Percentiles rank a stretch among this genome's conserved stretches.
Evolutionary conservation across 225 moss, liverwort and hornwort genomes (phyloP).

Genomic region (Sphagnum contortum): DNA sequence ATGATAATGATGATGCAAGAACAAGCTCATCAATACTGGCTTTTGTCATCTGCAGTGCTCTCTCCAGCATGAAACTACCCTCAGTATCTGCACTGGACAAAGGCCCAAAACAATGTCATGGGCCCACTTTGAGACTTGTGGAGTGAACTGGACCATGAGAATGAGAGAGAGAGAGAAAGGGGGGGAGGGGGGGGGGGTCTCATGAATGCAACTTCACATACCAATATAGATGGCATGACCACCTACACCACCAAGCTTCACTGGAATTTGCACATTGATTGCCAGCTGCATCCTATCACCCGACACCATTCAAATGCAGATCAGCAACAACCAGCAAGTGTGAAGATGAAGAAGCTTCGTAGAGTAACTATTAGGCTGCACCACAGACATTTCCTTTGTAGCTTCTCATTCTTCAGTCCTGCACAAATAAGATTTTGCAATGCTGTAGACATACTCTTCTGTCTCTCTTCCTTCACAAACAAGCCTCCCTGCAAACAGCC

Average conservation of each 20-base stretch:
- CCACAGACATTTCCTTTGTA: not conserved
- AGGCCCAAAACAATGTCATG: not conserved
- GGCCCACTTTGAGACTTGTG: not conserved
- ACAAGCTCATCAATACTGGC: slow-evolving; percentile 44
- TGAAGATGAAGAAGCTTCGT: not conserved
- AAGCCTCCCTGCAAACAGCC: too few relatives aligned
- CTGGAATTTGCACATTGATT: slow-evolving; percentile 93
- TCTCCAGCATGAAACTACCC: slow-evolving; percentile 98
- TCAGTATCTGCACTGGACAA: slow-evolving; percentile 63
- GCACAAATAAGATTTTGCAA: not conserved
- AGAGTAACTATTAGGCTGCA: too few relatives aligned
- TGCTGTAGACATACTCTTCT: not conserved
- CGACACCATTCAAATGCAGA: slow-evolving; percentile 7
- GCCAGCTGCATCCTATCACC: slow-evolving; percentile 83
- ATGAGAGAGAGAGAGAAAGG: too few relatives aligned
- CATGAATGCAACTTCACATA: slow-evolving; percentile 11
- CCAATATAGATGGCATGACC: slow-evolving; percentile 90
- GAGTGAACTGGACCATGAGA: too few relatives aligned
- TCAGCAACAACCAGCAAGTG: not conserved
- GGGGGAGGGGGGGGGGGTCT: too few relatives aligned
- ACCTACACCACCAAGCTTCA: slow-evolving; percentile 63
- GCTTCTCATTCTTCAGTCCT: not conserved
- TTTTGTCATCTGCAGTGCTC: slow-evolving; percentile 79
- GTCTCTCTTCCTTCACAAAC: not conserved
- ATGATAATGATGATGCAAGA: slow-evolving; percentile 24